Percentiles rank a stretch among this genome's conserved stretches.
These are phyloP conservation scores for Lolium perenne DNA, from an alignment of 176 grass and related monocot species.

Conservation along the genomic window DNA sequence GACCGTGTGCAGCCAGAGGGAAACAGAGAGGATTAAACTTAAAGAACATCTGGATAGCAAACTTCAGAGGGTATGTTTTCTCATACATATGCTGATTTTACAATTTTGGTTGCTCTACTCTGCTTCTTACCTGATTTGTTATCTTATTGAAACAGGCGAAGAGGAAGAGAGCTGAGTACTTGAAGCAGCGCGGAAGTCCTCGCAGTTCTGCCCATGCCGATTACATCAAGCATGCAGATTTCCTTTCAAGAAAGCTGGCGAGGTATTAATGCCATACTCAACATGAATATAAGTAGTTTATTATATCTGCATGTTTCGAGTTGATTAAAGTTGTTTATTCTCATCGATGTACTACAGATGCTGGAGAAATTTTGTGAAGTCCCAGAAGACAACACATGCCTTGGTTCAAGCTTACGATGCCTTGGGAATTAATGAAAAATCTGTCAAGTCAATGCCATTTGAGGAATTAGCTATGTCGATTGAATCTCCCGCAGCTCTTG, in stretches of 20 bases:
- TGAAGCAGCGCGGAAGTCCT: conserved; percentile 85
- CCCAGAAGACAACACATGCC: conserved; percentile 64
- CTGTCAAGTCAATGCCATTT: conserved; percentile 88
- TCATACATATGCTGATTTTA: conserved; percentile 19
- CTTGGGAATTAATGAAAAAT: conserved; percentile 73
- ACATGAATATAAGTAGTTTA: too few relatives aligned
- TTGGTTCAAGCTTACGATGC: conserved; percentile 74
- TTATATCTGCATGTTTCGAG: neutral
- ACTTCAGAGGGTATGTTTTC: conserved; percentile 74
- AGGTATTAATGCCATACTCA: conserved; percentile 45
- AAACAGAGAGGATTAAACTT: conserved; percentile 74
- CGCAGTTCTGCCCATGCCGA: conserved; percentile 52
- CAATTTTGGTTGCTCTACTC: conserved; percentile 12
- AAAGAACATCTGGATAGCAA: conserved; percentile 90
- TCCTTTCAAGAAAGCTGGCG: conserved; percentile 81
- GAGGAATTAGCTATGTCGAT: conserved; percentile 84
- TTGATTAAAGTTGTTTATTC: conserved; percentile 29
- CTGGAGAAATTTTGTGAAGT: conserved; percentile 92
- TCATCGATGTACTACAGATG: conserved; percentile 52
- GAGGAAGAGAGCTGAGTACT: conserved; percentile 82
- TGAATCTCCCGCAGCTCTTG: conserved; percentile 67
- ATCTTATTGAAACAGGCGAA: conserved; percentile 61
- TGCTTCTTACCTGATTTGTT: conserved; percentile 14
- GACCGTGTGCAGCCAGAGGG: conserved; percentile 76
- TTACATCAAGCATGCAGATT: conserved; percentile 70